Base-by-base conservation (phyloP, 768 basidiomycete species). In the Lanmaoa rubissima region DNA sequence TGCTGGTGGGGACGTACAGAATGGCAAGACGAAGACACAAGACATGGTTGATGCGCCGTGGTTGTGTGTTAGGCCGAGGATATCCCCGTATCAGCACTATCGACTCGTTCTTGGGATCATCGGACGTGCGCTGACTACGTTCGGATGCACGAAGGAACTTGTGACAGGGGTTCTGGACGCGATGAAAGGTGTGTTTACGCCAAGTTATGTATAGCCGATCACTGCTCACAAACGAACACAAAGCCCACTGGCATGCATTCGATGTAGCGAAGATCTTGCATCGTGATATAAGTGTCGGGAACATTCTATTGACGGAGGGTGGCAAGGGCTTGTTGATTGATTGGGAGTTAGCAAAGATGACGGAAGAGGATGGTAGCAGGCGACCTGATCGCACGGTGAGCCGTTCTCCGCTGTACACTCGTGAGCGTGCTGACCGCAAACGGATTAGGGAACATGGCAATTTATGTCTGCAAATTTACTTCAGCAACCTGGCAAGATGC, bases 191-290 rank as follows among this genome's bases (percentile, higher is more conserved):
- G 13, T 0, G 35, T 10, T 36, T 12, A 14, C 9, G 16, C 21
- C 21, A 12, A 10, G 26, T 3, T 45, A 45, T 28, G 17, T n/a
- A 28, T 8, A 1, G 9, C 11, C 2, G 16, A 6, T 45, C 1
- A 12, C 17, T 0, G 26, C 19, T 42, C 5, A 51, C 10, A 39
- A 26, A 21, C 52, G 48, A 21, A 14, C 5, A 40, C 11, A n/a
- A 24, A 70, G 69, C 64, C 13, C 66, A 69, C 28, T 24, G 57
- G 38, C 57, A 61, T 9, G 69, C 69, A 10, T 69, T 48, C 39
- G 48, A 50, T 8, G 47, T 51, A 7, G 49, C 58, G 16, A 48
- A 44, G 10, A 53, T 64, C 24, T 54, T 70, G 28, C 69, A 73
- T 49, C 60, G 69, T 5, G 70, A 71, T 34, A 60, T 67, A 17